A percentile compares a stretch with the other conserved stretches of the same genome.
phyloP scores from a whole-genome alignment of 2,329 filamentous ascomycete genomes.

The Thielaviopsis euricoi region DNA sequence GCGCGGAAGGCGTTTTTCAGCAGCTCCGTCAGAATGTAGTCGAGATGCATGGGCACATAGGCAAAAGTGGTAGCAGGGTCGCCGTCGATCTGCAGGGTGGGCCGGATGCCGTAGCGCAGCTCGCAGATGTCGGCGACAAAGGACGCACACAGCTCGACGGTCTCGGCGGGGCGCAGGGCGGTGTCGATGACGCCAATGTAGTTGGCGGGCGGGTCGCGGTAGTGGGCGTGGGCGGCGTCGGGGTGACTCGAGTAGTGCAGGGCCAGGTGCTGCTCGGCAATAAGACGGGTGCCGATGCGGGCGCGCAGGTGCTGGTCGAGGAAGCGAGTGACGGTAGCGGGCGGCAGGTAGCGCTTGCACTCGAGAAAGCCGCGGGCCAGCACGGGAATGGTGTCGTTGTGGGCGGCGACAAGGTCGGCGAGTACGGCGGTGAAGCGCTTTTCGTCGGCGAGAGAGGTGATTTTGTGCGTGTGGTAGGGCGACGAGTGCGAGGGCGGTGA shows the following conservation, averaged over 20 bases:
- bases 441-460: slow-evolving; percentile 41
- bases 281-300: slow-evolving; percentile 80
- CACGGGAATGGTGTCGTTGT: slow-evolving; percentile 85
- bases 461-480: slow-evolving; percentile 28
- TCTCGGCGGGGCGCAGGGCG: slow-evolving; percentile 60
- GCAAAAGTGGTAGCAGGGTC: slow-evolving; percentile 79
- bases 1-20: slow-evolving; percentile 95
- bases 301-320: slow-evolving; percentile 87
- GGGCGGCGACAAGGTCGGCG: slow-evolving; percentile 86
- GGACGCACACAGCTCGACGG: slow-evolving; percentile 69
- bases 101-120: slow-evolving; percentile 81
- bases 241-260: slow-evolving; percentile 48
- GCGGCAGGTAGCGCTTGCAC: slow-evolving; percentile 74
- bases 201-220: slow-evolving; percentile 36
- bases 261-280: slow-evolving; percentile 93
- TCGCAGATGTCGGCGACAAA: slow-evolving; percentile 96
- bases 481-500: slow-evolving; percentile 5
- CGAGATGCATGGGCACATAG: slow-evolving; percentile 86
- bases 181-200: slow-evolving; percentile 97
- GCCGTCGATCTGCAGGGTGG: slow-evolving; percentile 65
- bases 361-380: slow-evolving; percentile 87
- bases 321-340: slow-evolving; percentile 72
- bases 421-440: slow-evolving; percentile 83
- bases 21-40: slow-evolving; percentile 93
- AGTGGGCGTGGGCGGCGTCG: slow-evolving; percentile 38